phyloP scores from a whole-genome alignment of 306 rosid genomes.

The Cucumis hystrix region DNA sequence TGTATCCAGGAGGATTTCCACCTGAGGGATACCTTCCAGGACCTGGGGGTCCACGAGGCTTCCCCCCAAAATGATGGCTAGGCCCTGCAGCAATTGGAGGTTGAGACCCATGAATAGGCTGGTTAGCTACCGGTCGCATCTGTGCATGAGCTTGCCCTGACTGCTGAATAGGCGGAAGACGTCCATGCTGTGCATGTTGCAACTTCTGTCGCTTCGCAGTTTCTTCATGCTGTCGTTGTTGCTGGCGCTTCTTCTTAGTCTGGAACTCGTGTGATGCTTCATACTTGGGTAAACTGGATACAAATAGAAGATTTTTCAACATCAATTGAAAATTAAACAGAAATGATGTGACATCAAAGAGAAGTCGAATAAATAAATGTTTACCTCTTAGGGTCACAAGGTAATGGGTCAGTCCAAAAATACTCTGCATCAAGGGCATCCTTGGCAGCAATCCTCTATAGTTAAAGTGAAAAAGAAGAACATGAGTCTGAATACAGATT shows the following conservation, averaged over 20 bases:
- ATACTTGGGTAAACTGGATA: conserved; percentile 30
- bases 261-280: conserved; percentile 45
- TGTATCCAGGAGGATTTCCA: conserved; percentile 31
- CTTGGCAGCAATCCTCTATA: conserved; percentile 37
- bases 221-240: conserved; percentile 37
- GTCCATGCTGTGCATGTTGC: conserved; percentile 36
- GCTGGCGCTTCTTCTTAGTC: conserved; percentile 39
- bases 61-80: conserved; percentile 32
- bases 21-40: conserved; percentile 26
- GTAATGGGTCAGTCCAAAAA: conserved; percentile 42
- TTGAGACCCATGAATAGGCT: conserved; percentile 27
- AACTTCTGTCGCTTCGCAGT: conserved; percentile 37
- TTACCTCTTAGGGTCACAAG: conserved; percentile 43
- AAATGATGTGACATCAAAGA: background rate
- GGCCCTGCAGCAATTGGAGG: conserved; percentile 28
- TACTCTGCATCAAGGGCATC: conserved; percentile 45
- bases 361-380: background rate
- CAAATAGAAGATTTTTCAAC: background rate
- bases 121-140: conserved; percentile 36
- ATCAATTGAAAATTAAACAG: background rate
- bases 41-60: conserved; percentile 42
- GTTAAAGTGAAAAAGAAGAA: background rate
- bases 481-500: background rate
- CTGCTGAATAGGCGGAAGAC: conserved; percentile 40
- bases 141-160: conserved; percentile 41